Evolutionary conservation across 805 yeast genomes (phyloP), one percentile per base, ranked within the genome.

Genomic region (Pichia occidentalis): DNA sequence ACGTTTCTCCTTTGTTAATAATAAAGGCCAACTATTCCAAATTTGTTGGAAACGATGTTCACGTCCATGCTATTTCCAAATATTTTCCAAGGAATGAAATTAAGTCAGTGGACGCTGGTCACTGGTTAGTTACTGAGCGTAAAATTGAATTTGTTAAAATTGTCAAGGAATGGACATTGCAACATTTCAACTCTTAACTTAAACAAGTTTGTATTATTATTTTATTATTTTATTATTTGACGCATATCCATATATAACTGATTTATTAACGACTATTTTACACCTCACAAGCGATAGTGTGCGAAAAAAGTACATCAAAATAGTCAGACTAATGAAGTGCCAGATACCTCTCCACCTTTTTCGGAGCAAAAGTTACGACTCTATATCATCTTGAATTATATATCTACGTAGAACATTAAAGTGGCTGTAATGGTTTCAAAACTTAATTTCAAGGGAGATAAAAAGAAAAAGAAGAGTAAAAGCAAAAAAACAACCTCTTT

Each of bases 111-210:
- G 78, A 84, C 24, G 71, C 85, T 2, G 95, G 95, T 4, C 98
- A 90, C 59, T 90, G 97, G 95, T 74, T 88, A 4, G 84, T 88
- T 42, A 75, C 85, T 25, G 96, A 88, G 53, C 77, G 78, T 47
- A 90, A 95, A 4, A 48, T 67, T 13, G 87, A 80, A 51, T 86
- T 90, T 49, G 67, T 83, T 29, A 71, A 67, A 7, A 59, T 66
- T 6, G 73, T 84, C 9, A 65, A 64, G 22, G 79, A 77, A 19
- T 88, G 61, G 63, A 36, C 56, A 9, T 24, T 34, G 13, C 36
- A 30, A 13, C 32, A 21, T 4, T n/a, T n/a, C n/a, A n/a, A n/a
- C n/a, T n/a, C 7, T 24, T 24, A 7, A 24, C 12, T n/a, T 5
- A 5, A n/a, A 24, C 14, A 24, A 13, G 14, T 8, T 24, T 24